Conservation (phyloP, 495 filamentous ascomycete species). For the Lophium mytilinum region DNA sequence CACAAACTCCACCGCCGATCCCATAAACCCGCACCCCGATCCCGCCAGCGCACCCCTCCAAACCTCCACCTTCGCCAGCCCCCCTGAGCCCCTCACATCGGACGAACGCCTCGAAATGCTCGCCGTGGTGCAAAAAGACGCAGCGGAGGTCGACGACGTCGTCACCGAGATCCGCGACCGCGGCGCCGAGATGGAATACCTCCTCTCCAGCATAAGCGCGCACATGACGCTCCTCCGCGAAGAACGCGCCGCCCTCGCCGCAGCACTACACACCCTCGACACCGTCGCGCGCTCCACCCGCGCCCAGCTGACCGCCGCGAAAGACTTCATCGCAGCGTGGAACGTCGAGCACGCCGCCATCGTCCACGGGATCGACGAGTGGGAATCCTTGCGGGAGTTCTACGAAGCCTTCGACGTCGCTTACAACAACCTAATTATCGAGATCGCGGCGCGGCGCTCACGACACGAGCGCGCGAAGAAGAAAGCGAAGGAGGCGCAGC, state of each 20-base stretch:
- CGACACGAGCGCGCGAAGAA: constrained; percentile 64
- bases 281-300: constrained; percentile 56
- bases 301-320: constrained; percentile 58
- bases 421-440: constrained; percentile 75
- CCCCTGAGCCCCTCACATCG: constrained; percentile 62
- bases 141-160: constrained; percentile 81
- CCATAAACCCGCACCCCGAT: background rate
- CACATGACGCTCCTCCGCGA: constrained; percentile 50
- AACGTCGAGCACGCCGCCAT: constrained; percentile 55
- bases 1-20: constrained; percentile 29
- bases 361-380: constrained; percentile 28
- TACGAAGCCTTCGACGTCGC: constrained; percentile 78
- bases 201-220: constrained; percentile 49
- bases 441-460: constrained; percentile 64
- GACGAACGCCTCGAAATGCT: constrained; percentile 79
- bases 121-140: constrained; percentile 71
- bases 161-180: constrained; percentile 73
- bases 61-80: constrained; percentile 37
- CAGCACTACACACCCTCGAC: constrained; percentile 3
- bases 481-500: constrained; percentile 65
- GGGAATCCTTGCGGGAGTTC: constrained; percentile 62
- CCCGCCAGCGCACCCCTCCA: constrained; percentile 23
- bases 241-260: constrained; percentile 8
- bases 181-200: constrained; percentile 65
- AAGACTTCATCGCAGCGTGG: constrained; percentile 68